phyloP scores from a whole-genome alignment of 2,329 filamentous ascomycete species.

The Epichloe amarillans region DNA sequence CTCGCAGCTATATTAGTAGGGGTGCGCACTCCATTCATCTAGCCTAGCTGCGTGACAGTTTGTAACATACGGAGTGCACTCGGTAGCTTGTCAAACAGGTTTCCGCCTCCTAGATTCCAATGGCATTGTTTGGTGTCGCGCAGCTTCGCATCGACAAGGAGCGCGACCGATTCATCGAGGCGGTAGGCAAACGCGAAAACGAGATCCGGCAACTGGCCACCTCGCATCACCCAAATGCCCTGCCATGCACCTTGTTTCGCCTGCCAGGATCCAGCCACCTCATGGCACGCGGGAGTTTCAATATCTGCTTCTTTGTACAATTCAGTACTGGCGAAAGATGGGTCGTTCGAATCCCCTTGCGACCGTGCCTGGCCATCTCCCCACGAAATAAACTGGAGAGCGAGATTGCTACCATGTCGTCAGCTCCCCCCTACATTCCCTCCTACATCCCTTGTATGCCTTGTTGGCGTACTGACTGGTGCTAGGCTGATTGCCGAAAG shows the following conservation, averaged over 20 bases:
- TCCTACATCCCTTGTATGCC: too few relatives aligned
- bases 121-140: not conserved
- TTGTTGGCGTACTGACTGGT: too few relatives aligned
- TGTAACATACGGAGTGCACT: too few relatives aligned
- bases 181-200: not conserved
- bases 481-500: too few relatives aligned
- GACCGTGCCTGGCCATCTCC: constrained; percentile 1
- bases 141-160: not conserved
- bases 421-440: too few relatives aligned
- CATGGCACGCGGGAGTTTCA: not conserved
- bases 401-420: not conserved
- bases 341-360: constrained; percentile 2
- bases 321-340: not conserved
- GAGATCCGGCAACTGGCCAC: constrained; percentile 1
- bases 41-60: too few relatives aligned
- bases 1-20: too few relatives aligned
- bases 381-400: not conserved
- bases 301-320: constrained; percentile 3
- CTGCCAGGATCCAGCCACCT: too few relatives aligned
- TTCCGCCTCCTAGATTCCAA: not conserved
- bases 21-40: too few relatives aligned
- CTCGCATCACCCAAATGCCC: not conserved
- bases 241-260: not conserved
- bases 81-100: not conserved
- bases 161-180: not conserved